Base-by-base conservation (phyloP, 352 stramenopile species). In the Globisporangium perplexum region DNA sequence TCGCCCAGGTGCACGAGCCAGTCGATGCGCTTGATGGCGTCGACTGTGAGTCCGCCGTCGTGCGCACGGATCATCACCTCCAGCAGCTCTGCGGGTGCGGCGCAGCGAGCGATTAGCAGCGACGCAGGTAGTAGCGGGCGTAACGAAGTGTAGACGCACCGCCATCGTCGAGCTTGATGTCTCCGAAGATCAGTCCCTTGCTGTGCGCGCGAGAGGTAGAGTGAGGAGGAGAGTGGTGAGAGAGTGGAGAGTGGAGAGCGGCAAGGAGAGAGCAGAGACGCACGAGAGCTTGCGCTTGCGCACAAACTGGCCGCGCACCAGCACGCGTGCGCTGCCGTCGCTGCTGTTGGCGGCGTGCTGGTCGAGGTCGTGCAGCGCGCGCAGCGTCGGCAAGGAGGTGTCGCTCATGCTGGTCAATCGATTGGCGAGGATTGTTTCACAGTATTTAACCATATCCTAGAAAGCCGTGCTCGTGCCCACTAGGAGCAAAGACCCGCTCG, bases 211-310 rank as follows among this genome's bases (percentile, higher is more conserved):
- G 30, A 14, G n/a, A 51, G 47, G 17, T 7, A n/a, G 17, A 5
- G 24, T 39, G 18, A 35, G 12, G 24, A 49, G 44, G 10, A 11
- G 6, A 12, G 38, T 23, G 38, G 38, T 11, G 15, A 49, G 23
- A 35, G 17, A 43, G 5, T 30, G 26, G 26, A 6, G 26, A 30
- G 26, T 5, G 5, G 26, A 30, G 26, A 30, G 26, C 26, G 50
- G 41, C 18, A 45, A 33, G 17, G 7, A 33, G n/a, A 51, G 31
- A 10, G 22, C 7, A 17, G 23, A 38, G 14, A 71, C 77, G 51
- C 72, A 92, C 81, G 84, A 94, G 54, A 94, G 83, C 44, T 86
- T 86, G 55, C 84, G 80, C 41, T 90, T 92, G 54, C 81, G 82
- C 14, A 92, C 57, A 31, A 91, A 85, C 38, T 73, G 79, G 5